Percentiles rank a stretch among this genome's conserved stretches.
phyloP scores from a whole-genome alignment of 352 stramenopile genomes.

The Sclerospora graminicola region DNA sequence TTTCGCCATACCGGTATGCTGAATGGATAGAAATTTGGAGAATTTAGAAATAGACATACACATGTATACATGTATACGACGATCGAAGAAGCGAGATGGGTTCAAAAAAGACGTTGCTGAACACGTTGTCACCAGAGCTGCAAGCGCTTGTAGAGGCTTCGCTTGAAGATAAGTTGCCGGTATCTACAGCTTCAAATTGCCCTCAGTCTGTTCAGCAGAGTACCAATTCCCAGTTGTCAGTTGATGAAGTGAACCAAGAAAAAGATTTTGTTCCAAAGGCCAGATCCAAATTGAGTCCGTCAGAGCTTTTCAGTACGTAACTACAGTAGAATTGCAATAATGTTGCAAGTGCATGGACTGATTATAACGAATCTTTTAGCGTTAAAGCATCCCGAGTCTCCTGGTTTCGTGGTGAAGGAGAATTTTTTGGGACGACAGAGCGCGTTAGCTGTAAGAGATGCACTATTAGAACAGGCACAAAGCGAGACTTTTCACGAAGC shows the following conservation, averaged over 20 bases:
- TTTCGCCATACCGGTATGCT: slow-evolving; percentile 40
- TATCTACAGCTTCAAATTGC: neutral
- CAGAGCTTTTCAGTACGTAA: slow-evolving; percentile 45
- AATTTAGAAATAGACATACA: too few species aligned
- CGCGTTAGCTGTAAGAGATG: slow-evolving; percentile 28
- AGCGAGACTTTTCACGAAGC: slow-evolving; percentile 28
- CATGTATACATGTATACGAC: too few species aligned
- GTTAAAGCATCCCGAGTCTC: slow-evolving; percentile 33
- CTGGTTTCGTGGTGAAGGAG: slow-evolving; percentile 45
- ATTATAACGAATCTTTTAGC: slow-evolving; percentile 12
- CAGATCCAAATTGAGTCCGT: slow-evolving; percentile 32
- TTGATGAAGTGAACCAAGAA: neutral
- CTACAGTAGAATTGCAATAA: neutral
- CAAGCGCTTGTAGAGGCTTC: slow-evolving; percentile 54
- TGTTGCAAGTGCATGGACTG: neutral
- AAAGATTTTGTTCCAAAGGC: neutral
- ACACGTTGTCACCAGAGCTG: slow-evolving; percentile 49
- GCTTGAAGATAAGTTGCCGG: slow-evolving; percentile 28
- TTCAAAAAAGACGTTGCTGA: slow-evolving; percentile 26
- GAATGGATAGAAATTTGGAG: slow-evolving; percentile 1
- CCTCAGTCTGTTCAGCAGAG: neutral
- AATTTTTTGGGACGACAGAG: slow-evolving; percentile 30
- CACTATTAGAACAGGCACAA: slow-evolving; percentile 21
- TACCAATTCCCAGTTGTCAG: neutral
- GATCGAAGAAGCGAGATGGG: too few species aligned